These are phyloP conservation scores for Cardiospermum halicacabum DNA, from an alignment of 345 rosid species.

Conservation along the genomic window DNA sequence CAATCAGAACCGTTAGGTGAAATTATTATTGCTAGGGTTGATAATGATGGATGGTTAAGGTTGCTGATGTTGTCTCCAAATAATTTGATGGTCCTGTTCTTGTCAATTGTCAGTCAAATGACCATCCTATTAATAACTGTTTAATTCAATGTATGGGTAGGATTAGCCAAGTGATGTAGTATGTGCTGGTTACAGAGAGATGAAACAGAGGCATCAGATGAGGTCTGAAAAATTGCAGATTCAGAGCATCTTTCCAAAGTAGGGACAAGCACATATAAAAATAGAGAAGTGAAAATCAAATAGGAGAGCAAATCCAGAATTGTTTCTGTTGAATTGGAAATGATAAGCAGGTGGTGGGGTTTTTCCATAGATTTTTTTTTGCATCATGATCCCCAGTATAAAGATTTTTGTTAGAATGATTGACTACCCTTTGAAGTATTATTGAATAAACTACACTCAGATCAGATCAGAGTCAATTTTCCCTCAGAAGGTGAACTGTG, in stretches of 20 bases:
- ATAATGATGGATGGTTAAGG: conserved; percentile 4
- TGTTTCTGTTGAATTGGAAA: neutral
- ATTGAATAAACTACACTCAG: no score
- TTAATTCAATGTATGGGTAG: no score
- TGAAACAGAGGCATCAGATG: neutral
- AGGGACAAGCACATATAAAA: neutral
- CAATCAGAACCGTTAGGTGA: conserved; percentile 8
- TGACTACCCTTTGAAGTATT: no score
- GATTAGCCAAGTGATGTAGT: no score
- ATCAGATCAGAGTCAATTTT: no score
- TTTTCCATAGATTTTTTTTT: neutral
- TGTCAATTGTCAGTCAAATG: neutral
- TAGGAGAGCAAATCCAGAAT: neutral
- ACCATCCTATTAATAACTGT: no score
- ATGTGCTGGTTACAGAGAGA: neutral
- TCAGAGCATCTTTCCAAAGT: neutral
- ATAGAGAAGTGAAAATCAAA: neutral
- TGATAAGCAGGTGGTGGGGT: neutral
- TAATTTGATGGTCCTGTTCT: neutral
- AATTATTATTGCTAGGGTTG: conserved; percentile 12
- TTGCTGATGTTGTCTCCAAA: neutral
- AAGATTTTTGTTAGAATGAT: no score
- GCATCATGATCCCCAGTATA: no score
- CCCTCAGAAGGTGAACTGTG: no score
- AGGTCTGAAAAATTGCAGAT: neutral